phyloP scores from a whole-genome alignment of 305 asterid species.

The Fraxinus sp. region DNA sequence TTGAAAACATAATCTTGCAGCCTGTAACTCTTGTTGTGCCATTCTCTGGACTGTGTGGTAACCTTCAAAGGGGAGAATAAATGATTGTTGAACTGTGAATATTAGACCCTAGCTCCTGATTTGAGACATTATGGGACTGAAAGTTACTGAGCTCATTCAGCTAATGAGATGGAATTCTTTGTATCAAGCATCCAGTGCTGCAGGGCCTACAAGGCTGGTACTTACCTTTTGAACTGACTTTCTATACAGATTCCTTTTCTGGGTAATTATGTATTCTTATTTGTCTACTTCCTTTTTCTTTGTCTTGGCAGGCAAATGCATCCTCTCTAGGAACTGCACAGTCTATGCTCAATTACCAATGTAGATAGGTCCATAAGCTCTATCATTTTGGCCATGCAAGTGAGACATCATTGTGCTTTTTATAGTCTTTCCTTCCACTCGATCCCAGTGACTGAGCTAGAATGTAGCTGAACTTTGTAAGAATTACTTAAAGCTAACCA shows the following conservation, averaged over 20 bases:
- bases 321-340: background rate
- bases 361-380: background rate
- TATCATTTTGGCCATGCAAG: background rate
- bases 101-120: background rate
- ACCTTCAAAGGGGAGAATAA: background rate
- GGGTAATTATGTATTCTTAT: background rate
- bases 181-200: background rate
- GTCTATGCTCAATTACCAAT: background rate
- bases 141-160: background rate
- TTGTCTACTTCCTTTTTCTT: background rate
- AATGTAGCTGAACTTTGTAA: background rate
- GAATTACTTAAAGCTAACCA: background rate
- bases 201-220: background rate
- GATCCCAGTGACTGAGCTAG: background rate
- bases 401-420: background rate
- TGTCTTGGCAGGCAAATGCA: background rate
- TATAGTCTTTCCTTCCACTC: background rate
- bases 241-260: background rate
- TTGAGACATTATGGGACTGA: background rate
- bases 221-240: background rate
- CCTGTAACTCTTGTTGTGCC: background rate
- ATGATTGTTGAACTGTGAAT: background rate
- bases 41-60: background rate
- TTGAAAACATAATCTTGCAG: background rate
- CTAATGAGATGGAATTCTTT: background rate